These are phyloP conservation scores for Fusarium sublunatum DNA, from an alignment of 2,329 filamentous ascomycete species.

Conservation along the genomic window DNA sequence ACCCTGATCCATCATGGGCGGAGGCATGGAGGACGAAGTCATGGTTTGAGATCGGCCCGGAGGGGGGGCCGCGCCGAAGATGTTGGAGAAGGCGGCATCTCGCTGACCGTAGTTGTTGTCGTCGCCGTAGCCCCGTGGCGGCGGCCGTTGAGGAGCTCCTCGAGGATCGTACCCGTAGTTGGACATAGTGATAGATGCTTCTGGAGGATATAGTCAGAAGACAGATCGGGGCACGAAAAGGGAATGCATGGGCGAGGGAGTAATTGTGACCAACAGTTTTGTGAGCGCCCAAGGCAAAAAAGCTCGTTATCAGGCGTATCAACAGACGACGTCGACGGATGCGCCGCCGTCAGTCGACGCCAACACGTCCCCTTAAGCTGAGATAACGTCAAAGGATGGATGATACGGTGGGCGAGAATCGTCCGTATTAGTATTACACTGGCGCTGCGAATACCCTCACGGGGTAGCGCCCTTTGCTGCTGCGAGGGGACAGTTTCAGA, in stretches of 20 bases:
- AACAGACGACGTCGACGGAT: conserved; percentile 49
- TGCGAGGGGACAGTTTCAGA: conserved; percentile 15
- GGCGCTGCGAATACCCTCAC: conserved; percentile 30
- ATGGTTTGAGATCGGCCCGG: conserved; percentile 94
- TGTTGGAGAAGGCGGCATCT: conserved; percentile 95
- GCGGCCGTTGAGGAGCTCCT: conserved; percentile 54
- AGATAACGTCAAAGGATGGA: conserved; percentile 19
- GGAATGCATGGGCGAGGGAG: conserved; percentile 6
- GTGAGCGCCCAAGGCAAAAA: conserved; percentile 41
- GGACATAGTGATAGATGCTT: conserved; percentile 59
- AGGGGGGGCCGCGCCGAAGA: conserved; percentile 89
- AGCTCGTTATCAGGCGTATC: conserved; percentile 40
- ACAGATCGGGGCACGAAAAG: conserved; percentile 5
- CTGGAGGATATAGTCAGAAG: conserved; percentile 27
- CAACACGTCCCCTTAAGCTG: conserved; percentile 42
- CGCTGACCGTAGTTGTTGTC: conserved; percentile 72
- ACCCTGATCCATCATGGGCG: conserved; percentile 65
- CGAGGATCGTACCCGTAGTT: conserved; percentile 69
- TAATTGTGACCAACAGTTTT: conserved; percentile 37
- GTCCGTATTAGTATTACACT: conserved; percentile 21
- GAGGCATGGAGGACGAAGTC: conserved; percentile 78
- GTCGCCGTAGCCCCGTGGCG: conserved; percentile 61
- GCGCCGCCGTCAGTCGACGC: conserved; percentile 50
- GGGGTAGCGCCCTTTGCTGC: conserved; percentile 29
- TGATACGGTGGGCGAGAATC: conserved; percentile 25